Conservation (phyloP, 176 grass and related monocot genomes). For the Urochloa ruziziensis region DNA sequence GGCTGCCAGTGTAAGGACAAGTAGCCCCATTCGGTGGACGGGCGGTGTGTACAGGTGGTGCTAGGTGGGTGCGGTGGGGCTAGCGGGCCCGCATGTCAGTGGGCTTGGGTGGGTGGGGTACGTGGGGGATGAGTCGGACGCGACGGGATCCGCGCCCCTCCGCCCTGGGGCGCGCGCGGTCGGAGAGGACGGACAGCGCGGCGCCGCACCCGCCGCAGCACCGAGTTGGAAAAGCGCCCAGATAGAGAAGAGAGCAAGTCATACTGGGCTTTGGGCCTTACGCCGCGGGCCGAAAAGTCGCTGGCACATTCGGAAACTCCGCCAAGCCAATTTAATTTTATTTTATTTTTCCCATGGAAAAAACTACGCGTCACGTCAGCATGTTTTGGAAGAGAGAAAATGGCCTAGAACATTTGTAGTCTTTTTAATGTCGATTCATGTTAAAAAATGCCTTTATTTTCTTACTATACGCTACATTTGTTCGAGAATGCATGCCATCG, state of each 20-base stretch:
- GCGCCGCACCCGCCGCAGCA: not conserved
- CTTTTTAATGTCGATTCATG: too few relatives aligned
- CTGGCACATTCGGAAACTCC: too few relatives aligned
- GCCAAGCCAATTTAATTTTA: too few relatives aligned
- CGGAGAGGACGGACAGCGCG: not conserved
- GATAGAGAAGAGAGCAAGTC: not conserved
- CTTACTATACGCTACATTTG: too few relatives aligned
- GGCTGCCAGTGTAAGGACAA: slow-evolving; percentile 32
- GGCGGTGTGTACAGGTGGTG: slow-evolving; percentile 1
- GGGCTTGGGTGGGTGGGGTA: not conserved
- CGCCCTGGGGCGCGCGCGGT: not conserved
- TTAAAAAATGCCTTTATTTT: too few relatives aligned
- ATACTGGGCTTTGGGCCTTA: not conserved
- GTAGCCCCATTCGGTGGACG: slow-evolving; percentile 31
- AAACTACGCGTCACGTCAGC: too few relatives aligned
- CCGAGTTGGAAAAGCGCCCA: not conserved
- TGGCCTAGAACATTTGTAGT: too few relatives aligned
- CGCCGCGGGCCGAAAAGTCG: too few relatives aligned
- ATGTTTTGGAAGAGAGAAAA: too few relatives aligned
- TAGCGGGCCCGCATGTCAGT: not conserved
- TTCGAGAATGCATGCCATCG: too few relatives aligned
- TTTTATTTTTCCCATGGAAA: too few relatives aligned
- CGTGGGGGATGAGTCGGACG: slow-evolving; percentile 37
- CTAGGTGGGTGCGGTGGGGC: not conserved
- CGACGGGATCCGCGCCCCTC: slow-evolving; percentile 37